phyloP scores from a whole-genome alignment of 2,329 filamentous ascomycete genomes.

The Hypoxylon sp. region DNA sequence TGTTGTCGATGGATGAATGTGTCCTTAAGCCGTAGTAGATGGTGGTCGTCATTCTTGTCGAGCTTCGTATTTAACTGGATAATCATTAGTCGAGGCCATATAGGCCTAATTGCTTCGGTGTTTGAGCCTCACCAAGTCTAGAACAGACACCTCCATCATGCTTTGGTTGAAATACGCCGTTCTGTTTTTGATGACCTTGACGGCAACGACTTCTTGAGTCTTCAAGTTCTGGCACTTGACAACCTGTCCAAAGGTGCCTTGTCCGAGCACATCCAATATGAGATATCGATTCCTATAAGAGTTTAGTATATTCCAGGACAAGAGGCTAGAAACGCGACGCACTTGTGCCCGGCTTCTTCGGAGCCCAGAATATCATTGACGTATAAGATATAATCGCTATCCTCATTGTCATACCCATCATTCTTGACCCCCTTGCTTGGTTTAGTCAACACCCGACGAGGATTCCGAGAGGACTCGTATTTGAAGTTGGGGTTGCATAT shows the following conservation, averaged over 20 bases:
- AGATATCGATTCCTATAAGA: constrained; percentile 86
- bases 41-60: constrained; percentile 99
- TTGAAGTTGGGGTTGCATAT: constrained; percentile 99
- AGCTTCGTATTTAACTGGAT: constrained; percentile 93
- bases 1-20: constrained; percentile 99
- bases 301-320: constrained; percentile 33
- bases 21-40: constrained; percentile 93
- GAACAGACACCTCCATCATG: constrained; percentile 99
- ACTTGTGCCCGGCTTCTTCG: constrained; percentile 98
- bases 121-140: constrained; percentile 79
- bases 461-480: constrained; percentile 98
- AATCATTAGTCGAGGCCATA: constrained; percentile 46
- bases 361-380: constrained; percentile 99
- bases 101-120: constrained; percentile 47
- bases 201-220: constrained; percentile 97
- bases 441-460: constrained; percentile 94
- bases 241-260: constrained; percentile 98
- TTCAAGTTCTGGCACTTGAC: constrained; percentile 99
- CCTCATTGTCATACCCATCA: constrained; percentile 98
- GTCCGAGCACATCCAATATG: constrained; percentile 95
- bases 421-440: constrained; percentile 99
- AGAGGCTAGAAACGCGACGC: constrained; percentile 54
- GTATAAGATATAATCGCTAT: constrained; percentile 99
- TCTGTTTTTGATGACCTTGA: constrained; percentile 99
- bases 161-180: constrained; percentile 99